A percentile compares a stretch with the other conserved stretches of the same genome.
Conservation (phyloP, 1,284 basidiomycete species). For the Exsudoporus floridanus region DNA sequence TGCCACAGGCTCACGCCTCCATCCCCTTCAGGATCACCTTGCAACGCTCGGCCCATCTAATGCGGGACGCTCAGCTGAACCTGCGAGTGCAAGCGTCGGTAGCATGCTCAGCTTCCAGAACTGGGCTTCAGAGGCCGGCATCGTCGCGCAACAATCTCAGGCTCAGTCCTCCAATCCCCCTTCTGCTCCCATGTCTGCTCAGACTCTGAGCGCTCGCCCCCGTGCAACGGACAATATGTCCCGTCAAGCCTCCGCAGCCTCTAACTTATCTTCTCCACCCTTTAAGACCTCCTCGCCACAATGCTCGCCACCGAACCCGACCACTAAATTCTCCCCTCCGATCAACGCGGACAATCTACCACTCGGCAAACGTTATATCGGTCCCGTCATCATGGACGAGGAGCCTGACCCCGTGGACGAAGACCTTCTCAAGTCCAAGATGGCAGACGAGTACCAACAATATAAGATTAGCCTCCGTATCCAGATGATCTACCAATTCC, state of each 20-base stretch:
- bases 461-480: constrained; percentile 52
- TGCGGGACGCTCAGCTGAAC: constrained; percentile 24
- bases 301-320: constrained; percentile 22
- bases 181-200: constrained; percentile 4
- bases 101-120: constrained; percentile 27
- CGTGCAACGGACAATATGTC: constrained; percentile 33
- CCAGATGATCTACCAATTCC: constrained; percentile 56
- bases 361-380: constrained; percentile 43
- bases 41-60: constrained; percentile 30
- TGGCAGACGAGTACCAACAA: constrained; percentile 44
- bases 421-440: constrained; percentile 31
- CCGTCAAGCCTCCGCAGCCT: constrained; percentile 30
- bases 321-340: constrained; percentile 29
- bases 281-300: constrained; percentile 27
- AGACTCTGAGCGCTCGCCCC: constrained; percentile 19
- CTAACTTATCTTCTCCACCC: constrained; percentile 23
- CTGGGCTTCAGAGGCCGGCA: constrained; percentile 35
- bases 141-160: constrained; percentile 22
- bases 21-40: constrained; percentile 25
- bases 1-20: constrained; percentile 7
- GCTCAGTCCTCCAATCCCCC: constrained; percentile 14
- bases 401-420: constrained; percentile 37
- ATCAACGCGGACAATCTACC: constrained; percentile 20
- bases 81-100: constrained; percentile 6
- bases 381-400: constrained; percentile 46